Evolutionary conservation across 108 stramenopile species (phyloP), one percentile per base, ranked within the genome.

Genomic region (Skeletonema menzelii): DNA sequence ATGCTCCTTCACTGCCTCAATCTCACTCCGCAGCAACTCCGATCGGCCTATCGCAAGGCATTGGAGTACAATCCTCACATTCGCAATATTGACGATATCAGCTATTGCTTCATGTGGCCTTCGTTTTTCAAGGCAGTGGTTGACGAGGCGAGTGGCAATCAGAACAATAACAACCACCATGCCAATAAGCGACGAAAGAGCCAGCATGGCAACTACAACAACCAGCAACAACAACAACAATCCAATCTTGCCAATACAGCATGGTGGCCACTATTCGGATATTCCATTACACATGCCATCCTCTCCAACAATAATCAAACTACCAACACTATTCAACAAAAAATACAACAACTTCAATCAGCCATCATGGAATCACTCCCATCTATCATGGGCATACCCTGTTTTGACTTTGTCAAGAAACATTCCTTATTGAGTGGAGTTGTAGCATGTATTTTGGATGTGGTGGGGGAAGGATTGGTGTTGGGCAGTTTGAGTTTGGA

Each of bases 241-340:
- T 53, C 49, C 49, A 53, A 53, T 53, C 49, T 53, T 10, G 31
- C 42, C 34, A 58, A 35, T 35, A 56, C 31, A 20, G 55, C 46
- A 12, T 75, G 74, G 74, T 71, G 58, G 59, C 74, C 80, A 26
- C 42, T 82, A 13, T 67, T 75, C 65, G 80, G 80, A 19, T 82
- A 82, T 47, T 7, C 37, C 19, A 27, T 71, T 0, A 63, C 80
- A 0, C 69, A 75, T 53, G 73, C 80, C 31, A 66, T 67, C 37
- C 32, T 75, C 4, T 53, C 49, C 19, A 35, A 44, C 38, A 4
- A 38, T 0, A 22, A 10, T 15, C 15, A 62, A 5, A 19, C 30
- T 30, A 3, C 56, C 17, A 12, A 30, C 42, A 75, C 73, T 0
- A 60, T 65, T 35, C 58, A 65, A 14, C 69, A 82, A 60, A 56